These are phyloP conservation scores for Henckelia pumila DNA, from an alignment of 257 asterid genomes.

Conservation along the genomic window DNA sequence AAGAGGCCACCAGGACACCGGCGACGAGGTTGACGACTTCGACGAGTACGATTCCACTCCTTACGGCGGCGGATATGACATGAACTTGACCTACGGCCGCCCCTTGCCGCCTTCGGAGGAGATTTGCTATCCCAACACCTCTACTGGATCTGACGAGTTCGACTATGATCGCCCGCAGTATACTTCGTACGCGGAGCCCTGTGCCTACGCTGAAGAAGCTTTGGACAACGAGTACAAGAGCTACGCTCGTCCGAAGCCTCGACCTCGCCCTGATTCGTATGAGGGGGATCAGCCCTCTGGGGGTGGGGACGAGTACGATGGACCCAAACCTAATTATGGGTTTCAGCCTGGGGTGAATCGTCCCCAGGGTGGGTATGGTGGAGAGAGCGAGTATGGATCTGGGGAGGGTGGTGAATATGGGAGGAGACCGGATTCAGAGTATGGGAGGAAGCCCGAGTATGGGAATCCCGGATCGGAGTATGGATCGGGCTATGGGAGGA, in stretches of 20 bases:
- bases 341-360: conserved; percentile 32
- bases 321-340: conserved; percentile 41
- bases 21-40: conserved; percentile 66
- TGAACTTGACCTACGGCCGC: conserved; percentile 66
- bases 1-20: conserved; percentile 53
- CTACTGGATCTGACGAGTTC: conserved; percentile 50
- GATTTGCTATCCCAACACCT: conserved; percentile 61
- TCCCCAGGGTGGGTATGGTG: conserved; percentile 20
- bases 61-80: conserved; percentile 89
- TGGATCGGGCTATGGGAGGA: conserved; percentile 47
- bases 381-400: conserved; percentile 10
- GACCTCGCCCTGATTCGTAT: conserved; percentile 27
- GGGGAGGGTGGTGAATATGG: not conserved
- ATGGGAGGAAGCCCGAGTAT: conserved; percentile 25
- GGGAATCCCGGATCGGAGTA: conserved; percentile 25
- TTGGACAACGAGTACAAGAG: conserved; percentile 83
- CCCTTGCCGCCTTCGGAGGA: conserved; percentile 71
- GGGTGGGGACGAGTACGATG: conserved; percentile 33
- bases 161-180: conserved; percentile 86
- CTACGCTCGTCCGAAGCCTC: conserved; percentile 65
- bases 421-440: conserved; percentile 18
- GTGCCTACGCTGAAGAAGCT: conserved; percentile 74
- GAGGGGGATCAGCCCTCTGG: conserved; percentile 23
- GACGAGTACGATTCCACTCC: conserved; percentile 92
- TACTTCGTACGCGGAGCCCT: conserved; percentile 68